A percentile compares a stretch with the other conserved stretches of the same genome.
Evolutionary conservation across 2,329 filamentous ascomycete species (phyloP).

Genomic region (Trichothecium sympodiale): DNA sequence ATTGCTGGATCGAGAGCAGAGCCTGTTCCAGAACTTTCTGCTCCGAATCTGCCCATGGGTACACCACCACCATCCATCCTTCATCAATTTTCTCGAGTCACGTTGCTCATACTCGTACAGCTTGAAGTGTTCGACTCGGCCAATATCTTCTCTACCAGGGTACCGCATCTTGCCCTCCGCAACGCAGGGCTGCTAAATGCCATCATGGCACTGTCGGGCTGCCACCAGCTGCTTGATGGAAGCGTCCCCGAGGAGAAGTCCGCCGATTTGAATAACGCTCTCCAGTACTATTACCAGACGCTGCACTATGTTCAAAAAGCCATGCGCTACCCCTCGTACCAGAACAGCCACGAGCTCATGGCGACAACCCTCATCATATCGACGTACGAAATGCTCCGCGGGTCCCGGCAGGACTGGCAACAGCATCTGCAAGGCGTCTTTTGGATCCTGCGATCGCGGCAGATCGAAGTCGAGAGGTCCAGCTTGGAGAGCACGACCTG

Average conservation of each 20-base stretch:
- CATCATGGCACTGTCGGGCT: conserved; percentile 42
- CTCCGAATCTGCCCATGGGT: conserved; percentile 14
- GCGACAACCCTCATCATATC: conserved; percentile 49
- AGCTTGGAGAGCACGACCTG: conserved; percentile 47
- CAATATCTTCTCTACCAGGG: conserved; percentile 10
- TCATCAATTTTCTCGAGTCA: not conserved
- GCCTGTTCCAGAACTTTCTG: conserved; percentile 12
- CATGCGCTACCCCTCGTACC: conserved; percentile 46
- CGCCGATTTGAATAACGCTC: conserved; percentile 24
- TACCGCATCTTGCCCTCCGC: conserved; percentile 15
- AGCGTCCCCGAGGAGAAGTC: conserved; percentile 8
- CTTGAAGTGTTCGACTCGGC: conserved; percentile 13
- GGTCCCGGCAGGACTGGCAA: conserved; percentile 43
- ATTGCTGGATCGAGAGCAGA: conserved; percentile 11
- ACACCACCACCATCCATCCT: not conserved
- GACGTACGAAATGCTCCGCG: conserved; percentile 57
- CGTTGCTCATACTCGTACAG: conserved; percentile 3
- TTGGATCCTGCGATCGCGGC: conserved; percentile 52
- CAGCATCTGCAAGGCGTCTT: conserved; percentile 53
- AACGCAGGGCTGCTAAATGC: conserved; percentile 48
- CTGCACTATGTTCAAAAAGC: conserved; percentile 50
- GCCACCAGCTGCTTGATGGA: conserved; percentile 20
- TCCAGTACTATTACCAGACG: conserved; percentile 52
- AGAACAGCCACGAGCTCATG: conserved; percentile 44
- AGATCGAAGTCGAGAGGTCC: conserved; percentile 44